Evolutionary conservation across 352 stramenopile species (phyloP).

Genomic region (Globisporangium rhizosaccharum): DNA sequence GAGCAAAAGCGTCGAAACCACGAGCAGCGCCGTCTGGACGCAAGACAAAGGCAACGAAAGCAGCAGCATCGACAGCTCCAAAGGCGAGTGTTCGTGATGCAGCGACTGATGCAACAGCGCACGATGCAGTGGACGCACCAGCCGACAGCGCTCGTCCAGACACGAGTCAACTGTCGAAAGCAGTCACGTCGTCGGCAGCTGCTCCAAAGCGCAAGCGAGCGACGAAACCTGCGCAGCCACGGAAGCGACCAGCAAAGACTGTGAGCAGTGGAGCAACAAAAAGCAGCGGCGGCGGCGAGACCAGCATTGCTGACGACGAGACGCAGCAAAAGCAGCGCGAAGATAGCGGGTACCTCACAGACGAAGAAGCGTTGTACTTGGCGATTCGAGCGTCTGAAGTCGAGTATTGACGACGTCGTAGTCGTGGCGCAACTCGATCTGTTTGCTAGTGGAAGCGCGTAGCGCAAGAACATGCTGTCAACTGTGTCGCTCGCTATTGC

Average conservation of each 20-base stretch:
- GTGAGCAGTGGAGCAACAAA: background rate
- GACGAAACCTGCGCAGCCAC: constrained; percentile 1
- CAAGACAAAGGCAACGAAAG: background rate
- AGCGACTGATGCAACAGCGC: background rate
- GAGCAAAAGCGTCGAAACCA: constrained; percentile 5
- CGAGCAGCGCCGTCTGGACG: background rate
- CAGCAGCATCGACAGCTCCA: background rate
- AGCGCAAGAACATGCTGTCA: too few species aligned
- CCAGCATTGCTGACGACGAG: background rate
- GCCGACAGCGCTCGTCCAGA: background rate
- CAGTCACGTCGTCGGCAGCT: background rate
- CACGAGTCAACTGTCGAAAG: background rate
- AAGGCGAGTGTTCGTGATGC: background rate
- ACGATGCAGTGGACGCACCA: background rate
- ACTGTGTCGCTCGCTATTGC: too few species aligned
- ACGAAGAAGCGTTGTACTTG: constrained; percentile 18
- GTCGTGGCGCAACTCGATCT: background rate
- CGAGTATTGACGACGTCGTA: constrained; percentile 9
- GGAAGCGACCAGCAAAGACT: constrained; percentile 5
- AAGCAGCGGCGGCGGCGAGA: background rate
- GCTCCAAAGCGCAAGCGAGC: constrained; percentile 10
- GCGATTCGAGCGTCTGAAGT: constrained; percentile 16
- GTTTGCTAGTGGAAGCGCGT: background rate
- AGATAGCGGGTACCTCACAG: constrained; percentile 15
- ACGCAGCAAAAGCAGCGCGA: background rate